Evolutionary conservation across 1,284 basidiomycete species (phyloP).

Genomic region (Omphalotus olearius): DNA sequence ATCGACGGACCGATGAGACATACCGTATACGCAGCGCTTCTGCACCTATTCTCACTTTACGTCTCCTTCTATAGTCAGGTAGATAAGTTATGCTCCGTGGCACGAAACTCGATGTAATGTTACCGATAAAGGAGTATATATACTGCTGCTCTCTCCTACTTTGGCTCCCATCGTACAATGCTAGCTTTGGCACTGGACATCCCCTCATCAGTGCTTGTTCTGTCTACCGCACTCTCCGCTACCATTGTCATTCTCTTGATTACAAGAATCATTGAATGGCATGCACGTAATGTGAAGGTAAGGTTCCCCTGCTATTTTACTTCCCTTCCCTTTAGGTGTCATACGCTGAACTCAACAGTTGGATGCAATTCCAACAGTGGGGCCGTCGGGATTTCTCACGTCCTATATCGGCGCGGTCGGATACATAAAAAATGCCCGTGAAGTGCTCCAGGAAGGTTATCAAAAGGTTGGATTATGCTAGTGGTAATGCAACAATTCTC

Average conservation of each 20-base stretch:
- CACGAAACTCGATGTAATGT: too few relatives aligned
- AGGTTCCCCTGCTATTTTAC: neutral
- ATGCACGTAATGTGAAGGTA: slow-evolving; percentile 2
- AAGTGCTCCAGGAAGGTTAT: slow-evolving; percentile 12
- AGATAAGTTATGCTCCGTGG: too few relatives aligned
- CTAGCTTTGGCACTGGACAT: too few relatives aligned
- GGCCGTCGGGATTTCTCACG: slow-evolving; percentile 5
- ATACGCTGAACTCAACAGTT: neutral
- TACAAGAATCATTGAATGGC: neutral
- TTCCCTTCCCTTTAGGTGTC: neutral
- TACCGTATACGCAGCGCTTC: too few relatives aligned
- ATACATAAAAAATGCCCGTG: slow-evolving; percentile 2
- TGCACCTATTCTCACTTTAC: too few relatives aligned
- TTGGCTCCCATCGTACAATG: too few relatives aligned
- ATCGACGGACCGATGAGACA: too few relatives aligned
- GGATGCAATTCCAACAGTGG: slow-evolving; percentile 11
- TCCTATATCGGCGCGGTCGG: slow-evolving; percentile 8
- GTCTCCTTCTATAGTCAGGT: too few relatives aligned
- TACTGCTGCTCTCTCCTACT: too few relatives aligned
- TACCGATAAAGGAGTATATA: too few relatives aligned
- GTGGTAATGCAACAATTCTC: neutral
- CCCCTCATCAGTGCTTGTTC: too few relatives aligned
- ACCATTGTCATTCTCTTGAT: neutral
- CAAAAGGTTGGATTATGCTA: neutral
- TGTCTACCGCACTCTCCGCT: too few relatives aligned